Base-by-base conservation (phyloP, 2,329 filamentous ascomycete species). In the Fusarium sp. region DNA sequence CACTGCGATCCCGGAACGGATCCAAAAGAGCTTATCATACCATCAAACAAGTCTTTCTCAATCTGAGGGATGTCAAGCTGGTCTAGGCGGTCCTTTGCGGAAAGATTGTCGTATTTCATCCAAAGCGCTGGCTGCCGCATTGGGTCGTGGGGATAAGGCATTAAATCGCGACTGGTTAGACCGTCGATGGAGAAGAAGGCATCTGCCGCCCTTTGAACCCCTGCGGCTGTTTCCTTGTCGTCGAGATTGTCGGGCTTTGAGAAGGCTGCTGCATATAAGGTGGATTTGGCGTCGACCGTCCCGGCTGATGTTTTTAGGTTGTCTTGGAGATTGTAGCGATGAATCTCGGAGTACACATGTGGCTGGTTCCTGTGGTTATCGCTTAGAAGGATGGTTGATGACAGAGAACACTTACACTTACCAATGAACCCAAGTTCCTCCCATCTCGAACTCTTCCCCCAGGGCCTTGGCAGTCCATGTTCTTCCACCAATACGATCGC, bases 401-500 rank as follows among this genome's bases (percentile, higher is more conserved):
- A n/a, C n/a, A n/a, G n/a, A n/a, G n/a, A n/a, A n/a, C n/a, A n/a
- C n/a, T n/a, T n/a, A n/a, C n/a, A n/a, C 3, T 26, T 48, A 58
- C 63, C 63, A 67, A 18, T 81, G 78, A 2, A 82, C 75, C 80
- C 80, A 82, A 1, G 81, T 82, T 0, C 81, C 81, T 13, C 81
- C 81, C 79, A 82, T 81, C 46, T 82, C 81, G 34, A 79, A 75
- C 0, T 78, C 75, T 16, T 75, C 75, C 0, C 79, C 78, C 2
- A 78, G 6, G 25, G 72, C 69, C 7, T 75, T 71, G 3, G 79
- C 77, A 0, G 78, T 80, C 80, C 79, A 83, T 34, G 80, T 81
- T n/a, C 80, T 77, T 4, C 81, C 81, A 5, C 80, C 81, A 23
- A 82, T 79, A 2, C 80, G 78, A 58, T 83, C 80, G 0, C 81